A percentile compares a stretch with the other conserved stretches of the same genome.
Conservation (phyloP, 176 grass and related monocot species). For the Oryza meyeriana region DNA sequence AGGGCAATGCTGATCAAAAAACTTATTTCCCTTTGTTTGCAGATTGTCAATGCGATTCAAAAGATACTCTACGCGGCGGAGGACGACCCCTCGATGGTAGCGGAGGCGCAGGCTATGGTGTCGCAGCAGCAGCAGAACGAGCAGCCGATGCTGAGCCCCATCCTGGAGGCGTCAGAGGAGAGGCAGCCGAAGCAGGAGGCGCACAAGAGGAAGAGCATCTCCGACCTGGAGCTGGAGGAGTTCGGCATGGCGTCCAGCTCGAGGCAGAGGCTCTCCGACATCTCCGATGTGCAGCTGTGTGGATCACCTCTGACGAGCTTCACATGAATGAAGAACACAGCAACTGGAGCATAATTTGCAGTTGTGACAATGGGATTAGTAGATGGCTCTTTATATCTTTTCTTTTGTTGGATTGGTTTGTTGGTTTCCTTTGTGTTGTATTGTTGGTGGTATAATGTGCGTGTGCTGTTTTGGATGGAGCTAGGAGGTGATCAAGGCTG, state of each 20-base stretch:
- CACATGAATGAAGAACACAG: constrained; percentile 22
- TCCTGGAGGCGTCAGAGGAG: constrained; percentile 65
- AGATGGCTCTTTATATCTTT: not conserved
- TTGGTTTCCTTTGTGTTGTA: constrained; percentile 5
- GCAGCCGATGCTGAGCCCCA: constrained; percentile 58
- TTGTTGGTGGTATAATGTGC: not conserved
- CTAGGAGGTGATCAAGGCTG: not conserved
- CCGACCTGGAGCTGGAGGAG: constrained; percentile 65
- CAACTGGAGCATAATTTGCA: not conserved
- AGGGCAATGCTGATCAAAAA: not conserved
- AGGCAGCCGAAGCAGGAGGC: constrained; percentile 32
- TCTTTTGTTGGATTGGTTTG: constrained; percentile 6
- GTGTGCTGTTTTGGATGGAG: not conserved
- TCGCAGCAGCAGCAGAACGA: constrained; percentile 38
- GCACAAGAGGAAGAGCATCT: constrained; percentile 79
- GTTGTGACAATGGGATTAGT: constrained; percentile 21
- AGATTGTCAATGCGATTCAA: constrained; percentile 65
- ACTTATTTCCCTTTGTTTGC: constrained; percentile 15
- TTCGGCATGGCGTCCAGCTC: constrained; percentile 58
- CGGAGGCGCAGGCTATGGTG: constrained; percentile 63
- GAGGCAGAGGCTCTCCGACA: constrained; percentile 74
- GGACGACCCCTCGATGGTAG: constrained; percentile 35
- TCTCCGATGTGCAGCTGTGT: constrained; percentile 69
- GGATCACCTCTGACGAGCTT: constrained; percentile 75
- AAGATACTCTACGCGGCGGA: constrained; percentile 78